Evolutionary conservation across 2,329 filamentous ascomycete genomes (phyloP), one percentile per base, ranked within the genome.

Genomic region (Nakataea oryzae): DNA sequence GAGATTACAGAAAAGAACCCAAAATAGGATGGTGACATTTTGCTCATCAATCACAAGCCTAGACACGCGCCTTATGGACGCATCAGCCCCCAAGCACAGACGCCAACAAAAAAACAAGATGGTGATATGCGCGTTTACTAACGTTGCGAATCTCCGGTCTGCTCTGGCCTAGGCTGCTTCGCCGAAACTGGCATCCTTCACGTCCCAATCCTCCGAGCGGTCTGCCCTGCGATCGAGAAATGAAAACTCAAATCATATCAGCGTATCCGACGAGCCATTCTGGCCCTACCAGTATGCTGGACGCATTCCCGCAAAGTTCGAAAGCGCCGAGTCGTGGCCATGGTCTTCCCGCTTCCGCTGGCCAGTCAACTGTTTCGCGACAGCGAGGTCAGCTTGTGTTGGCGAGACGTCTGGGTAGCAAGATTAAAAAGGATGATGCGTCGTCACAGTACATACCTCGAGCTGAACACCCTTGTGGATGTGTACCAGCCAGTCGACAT

Each of bases 401-500:
- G 50, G 41, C 17, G 41, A 57, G 24, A 28, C 26, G 3, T 32
- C 7, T 34, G 28, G 12, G 17, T 34, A 32, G 29, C 1, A 24
- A 26, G 12, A 55, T 13, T 3, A 60, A 62, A 60, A 56, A 32
- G 55, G 64, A 28, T 13, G n/a, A 34, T 2, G 11, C 3, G 8
- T 34, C 2, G 8, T 7, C 29, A 34, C 11, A 50, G 26, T 28
- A 75, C 82, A 75, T 74, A 88, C 86, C 83, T 99, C 95, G 66
- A 96, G 80, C 72, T 96, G 93, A 66, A 99, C 95, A 67, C 90
- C 87, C 69, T 93, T 88, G 76, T 99, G 95, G 65, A 97, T 83
- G 74, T 96, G 90, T 63, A 99, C 95, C 70, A 99, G 80, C 95
- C 95, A 99, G 76, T 99, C 95, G 41, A 97, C 95, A 75, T 97